Evolutionary conservation across 805 yeast genomes (phyloP), one percentile per base, ranked within the genome.

Genomic region (Candida morakotiae): DNA sequence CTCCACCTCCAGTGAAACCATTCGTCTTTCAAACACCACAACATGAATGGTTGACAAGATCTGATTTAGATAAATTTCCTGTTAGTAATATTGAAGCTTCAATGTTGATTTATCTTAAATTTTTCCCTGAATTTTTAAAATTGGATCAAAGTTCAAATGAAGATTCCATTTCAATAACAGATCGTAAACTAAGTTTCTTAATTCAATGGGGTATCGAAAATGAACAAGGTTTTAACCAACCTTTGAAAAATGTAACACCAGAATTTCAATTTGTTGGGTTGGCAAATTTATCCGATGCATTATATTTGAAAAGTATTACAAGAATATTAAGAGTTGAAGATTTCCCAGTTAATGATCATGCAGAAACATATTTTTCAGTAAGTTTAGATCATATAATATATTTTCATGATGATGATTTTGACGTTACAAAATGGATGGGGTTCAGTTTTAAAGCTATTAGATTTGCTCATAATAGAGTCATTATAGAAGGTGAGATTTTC

Each of bases 361-460:
- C 42, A 16, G 46, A 48, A 11, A 58, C 56, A 34, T 68, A 66
- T 25, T 70, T 76, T 44, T 72, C 79, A 11, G 81, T 79, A 3
- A 77, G 84, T 16, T 55, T 83, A 44, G 88, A 82, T 46, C 88
- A 83, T 51, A 59, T 79, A 0, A 70, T 84, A 22, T 79, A 79
- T 53, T 80, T 83, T 62, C 86, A 81, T 51, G 74, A 69, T 59
- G 57, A 59, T 13, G 77, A 72, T 38, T 67, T 77, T 41, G 60
- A 67, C 28, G 60, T 66, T 2, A 62, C 69, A 29, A 66, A 76
- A 28, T 81, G 81, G 79, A 56, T 75, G 50, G 62, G 68, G 11
- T 71, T 73, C 37, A 65, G 72, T 32, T 63, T 78, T 30, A 61
- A 60, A 33, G 73, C 74, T 26, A 54, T 76, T 17, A 63, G 77